phyloP scores from a whole-genome alignment of 306 rosid genomes.

The Rosa multiflora region DNA sequence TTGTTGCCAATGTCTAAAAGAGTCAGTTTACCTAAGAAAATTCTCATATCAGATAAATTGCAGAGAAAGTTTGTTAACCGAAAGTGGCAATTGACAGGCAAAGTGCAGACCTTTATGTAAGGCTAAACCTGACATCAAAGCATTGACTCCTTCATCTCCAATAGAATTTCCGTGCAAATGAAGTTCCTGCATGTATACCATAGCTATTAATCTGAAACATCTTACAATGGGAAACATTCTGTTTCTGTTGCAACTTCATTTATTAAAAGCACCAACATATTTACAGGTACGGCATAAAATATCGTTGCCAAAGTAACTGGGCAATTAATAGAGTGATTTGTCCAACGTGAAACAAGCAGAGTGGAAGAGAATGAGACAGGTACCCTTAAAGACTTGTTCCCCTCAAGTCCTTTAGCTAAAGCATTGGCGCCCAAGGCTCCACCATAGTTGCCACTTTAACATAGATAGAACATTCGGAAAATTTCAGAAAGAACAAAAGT shows the following conservation, averaged over 20 bases:
- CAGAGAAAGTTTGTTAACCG: conserved; percentile 15
- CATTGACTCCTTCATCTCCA: conserved; percentile 89
- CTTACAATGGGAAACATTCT: not conserved
- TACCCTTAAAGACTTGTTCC: conserved; percentile 94
- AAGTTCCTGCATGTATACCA: conserved; percentile 62
- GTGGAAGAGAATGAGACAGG: conserved; percentile 22
- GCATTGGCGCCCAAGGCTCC: conserved; percentile 98
- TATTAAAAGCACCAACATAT: not conserved
- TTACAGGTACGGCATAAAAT: not conserved
- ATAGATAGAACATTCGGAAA: conserved; percentile 28
- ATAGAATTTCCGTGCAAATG: conserved; percentile 94
- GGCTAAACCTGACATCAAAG: conserved; percentile 74
- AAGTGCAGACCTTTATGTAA: conserved; percentile 64
- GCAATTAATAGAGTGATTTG: not conserved
- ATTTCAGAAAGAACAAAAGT: conserved; percentile 25
- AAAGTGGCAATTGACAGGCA: conserved; percentile 16
- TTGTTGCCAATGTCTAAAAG: conserved; percentile 88
- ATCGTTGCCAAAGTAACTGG: not conserved
- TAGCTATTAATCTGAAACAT: not conserved
- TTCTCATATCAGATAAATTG: conserved; percentile 31
- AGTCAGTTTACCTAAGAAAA: conserved; percentile 70
- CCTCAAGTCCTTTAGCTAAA: conserved; percentile 88
- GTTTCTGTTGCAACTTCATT: not conserved
- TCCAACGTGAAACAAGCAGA: not conserved
- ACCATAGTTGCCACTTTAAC: conserved; percentile 91